phyloP scores from a whole-genome alignment of 306 rosid genomes.

The Quillaja saponaria region DNA sequence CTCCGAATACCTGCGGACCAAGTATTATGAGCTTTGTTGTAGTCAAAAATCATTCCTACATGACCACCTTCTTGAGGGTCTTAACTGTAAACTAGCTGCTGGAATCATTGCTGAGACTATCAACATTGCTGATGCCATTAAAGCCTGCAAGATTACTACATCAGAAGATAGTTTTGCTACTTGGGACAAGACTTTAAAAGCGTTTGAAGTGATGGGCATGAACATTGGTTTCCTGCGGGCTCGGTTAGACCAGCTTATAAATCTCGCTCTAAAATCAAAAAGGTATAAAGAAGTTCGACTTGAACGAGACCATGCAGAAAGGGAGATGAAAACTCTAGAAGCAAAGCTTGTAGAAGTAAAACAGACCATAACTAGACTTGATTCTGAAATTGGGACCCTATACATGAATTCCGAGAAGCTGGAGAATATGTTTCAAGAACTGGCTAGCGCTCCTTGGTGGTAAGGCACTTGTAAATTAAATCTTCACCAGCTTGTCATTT shows the following conservation, averaged over 20 bases:
- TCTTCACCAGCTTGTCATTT: not conserved
- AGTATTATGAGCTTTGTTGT: conserved; percentile 58
- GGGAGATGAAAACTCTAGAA: conserved; percentile 30
- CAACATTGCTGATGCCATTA: conserved; percentile 60
- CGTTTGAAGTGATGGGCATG: conserved; percentile 58
- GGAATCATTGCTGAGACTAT: conserved; percentile 58
- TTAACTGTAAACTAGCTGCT: conserved; percentile 45
- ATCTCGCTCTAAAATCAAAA: conserved; percentile 30
- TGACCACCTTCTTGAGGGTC: conserved; percentile 49
- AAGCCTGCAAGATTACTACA: conserved; percentile 44
- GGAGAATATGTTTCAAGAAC: conserved; percentile 39
- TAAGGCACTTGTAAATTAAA: not conserved
- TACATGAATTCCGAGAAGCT: conserved; percentile 20
- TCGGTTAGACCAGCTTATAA: conserved; percentile 42
- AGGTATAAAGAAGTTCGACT: conserved; percentile 30
- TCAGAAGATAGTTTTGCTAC: conserved; percentile 27
- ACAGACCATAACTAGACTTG: conserved; percentile 27
- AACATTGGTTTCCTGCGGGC: conserved; percentile 42
- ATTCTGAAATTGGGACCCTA: conserved; percentile 28
- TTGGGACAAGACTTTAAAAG: conserved; percentile 52
- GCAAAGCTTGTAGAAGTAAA: conserved; percentile 27
- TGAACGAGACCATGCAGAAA: conserved; percentile 29
- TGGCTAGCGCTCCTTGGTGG: conserved; percentile 57
- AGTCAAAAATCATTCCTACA: conserved; percentile 61
- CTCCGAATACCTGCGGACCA: conserved; percentile 28